Conservation (phyloP, 2,329 filamentous ascomycete genomes). For the Beauveria medogensis region DNA sequence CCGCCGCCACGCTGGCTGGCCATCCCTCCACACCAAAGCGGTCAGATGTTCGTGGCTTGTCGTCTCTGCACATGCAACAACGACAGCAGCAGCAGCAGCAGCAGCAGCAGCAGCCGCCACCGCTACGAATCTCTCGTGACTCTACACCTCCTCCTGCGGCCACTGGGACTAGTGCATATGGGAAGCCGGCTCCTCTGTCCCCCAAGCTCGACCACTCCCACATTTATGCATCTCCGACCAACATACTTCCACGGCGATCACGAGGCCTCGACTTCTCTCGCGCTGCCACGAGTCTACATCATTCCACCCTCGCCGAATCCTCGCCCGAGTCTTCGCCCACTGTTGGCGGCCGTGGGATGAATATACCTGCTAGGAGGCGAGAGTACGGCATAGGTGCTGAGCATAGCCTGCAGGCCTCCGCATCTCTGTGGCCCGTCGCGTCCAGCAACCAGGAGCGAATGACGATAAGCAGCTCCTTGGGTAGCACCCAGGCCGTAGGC, state of each 20-base stretch:
- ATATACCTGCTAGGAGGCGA: conserved; percentile 47
- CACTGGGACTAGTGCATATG: conserved; percentile 25
- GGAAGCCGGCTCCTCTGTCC: conserved; percentile 62
- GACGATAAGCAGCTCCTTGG: conserved; percentile 67
- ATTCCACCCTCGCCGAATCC: conserved; percentile 85
- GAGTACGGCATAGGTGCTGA: conserved; percentile 40
- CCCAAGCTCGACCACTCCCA: conserved; percentile 80
- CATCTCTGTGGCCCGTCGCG: conserved; percentile 63
- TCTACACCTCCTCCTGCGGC: conserved; percentile 27
- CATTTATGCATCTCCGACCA: conserved; percentile 79
- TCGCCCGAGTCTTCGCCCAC: conserved; percentile 88
- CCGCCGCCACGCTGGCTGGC: conserved; percentile 22
- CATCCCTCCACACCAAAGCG: conserved; percentile 65
- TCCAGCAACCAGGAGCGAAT: conserved; percentile 63
- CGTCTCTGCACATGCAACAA: conserved; percentile 26
- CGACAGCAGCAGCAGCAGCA: not conserved
- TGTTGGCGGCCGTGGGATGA: conserved; percentile 54
- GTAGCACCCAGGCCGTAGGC: conserved; percentile 63
- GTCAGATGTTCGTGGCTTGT: conserved; percentile 56
- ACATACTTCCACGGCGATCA: conserved; percentile 80
- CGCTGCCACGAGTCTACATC: conserved; percentile 88
- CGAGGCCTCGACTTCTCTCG: conserved; percentile 88
- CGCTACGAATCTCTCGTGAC: conserved; percentile 18
- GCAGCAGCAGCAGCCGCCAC: not conserved
- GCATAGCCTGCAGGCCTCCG: conserved; percentile 49